Base-by-base conservation (phyloP, 306 rosid genomes). In the Alnus rubra region DNA sequence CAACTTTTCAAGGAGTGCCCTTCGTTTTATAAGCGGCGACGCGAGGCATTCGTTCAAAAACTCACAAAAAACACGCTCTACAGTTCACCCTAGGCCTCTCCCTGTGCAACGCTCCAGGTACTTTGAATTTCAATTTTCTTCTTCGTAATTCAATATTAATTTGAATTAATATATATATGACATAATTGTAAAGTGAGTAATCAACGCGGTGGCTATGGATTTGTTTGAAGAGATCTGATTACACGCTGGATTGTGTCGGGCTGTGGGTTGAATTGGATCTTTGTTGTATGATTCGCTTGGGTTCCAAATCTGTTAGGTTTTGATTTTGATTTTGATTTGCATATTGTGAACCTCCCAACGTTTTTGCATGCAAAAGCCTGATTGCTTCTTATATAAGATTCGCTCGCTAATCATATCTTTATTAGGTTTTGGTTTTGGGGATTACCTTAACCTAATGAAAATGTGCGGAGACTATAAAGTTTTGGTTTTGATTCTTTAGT, bases 91-190 rank as follows among this genome's bases (percentile, higher is more conserved):
- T 15, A 9, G 53, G 23, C 51, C 30, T 54, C n/a, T 59, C 60
- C 72, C 77, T 50, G 74, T 30, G 81, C 88, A 77, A 74, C 73
- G 84, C 44, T 45, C 86, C 72, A 87, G 85, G 90, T 79, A 79
- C 65, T 14, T 42, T 58, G 48, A 1, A 18, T 33, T 35, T 45
- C 7, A 52, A 2, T 10, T 9, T 11, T 49, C 18, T 33, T 35
- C 4, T 3, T n/a, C 3, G 0, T 14, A 3, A 8, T 42, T 67
- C 15, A 1, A 5, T n/a, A 16, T 42, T 59, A 1, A 19, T 19
- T 56, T 56, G 28, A 23, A 23, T 14, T 28, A 1, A 28, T 28
- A 9, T 0, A 59, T 59, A 7, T 11, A 6, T 28, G 1, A 1
- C 3, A 2, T 28, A 1, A 59, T 59, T 58, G 4, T 58, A 9